Percentiles rank a stretch among this genome's conserved stretches.
Conservation (phyloP, 306 rosid genomes). For the Delonix regia region DNA sequence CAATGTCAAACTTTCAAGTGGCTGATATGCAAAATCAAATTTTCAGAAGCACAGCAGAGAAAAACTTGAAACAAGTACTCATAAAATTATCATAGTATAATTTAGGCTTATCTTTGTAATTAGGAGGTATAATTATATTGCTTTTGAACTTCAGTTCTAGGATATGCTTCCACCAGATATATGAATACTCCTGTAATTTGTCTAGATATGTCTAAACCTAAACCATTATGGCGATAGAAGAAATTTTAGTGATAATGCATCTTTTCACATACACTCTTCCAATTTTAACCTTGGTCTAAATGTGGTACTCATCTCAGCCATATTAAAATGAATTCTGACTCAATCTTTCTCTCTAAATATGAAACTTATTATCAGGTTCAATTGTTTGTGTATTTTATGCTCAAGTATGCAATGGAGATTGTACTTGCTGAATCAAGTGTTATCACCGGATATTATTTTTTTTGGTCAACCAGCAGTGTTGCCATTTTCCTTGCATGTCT, state of each 20-base stretch:
- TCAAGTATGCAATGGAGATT: slow-evolving; percentile 81
- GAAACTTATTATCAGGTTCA: slow-evolving; percentile 63
- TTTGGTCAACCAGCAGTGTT: slow-evolving; percentile 86
- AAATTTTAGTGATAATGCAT: neutral
- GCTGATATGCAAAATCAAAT: neutral
- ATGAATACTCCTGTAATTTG: neutral
- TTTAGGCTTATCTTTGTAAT: too few relatives aligned
- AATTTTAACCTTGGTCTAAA: neutral
- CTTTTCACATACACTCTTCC: neutral
- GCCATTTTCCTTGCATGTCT: slow-evolving; percentile 90
- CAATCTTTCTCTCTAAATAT: slow-evolving; percentile 31
- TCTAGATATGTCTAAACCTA: too few relatives aligned
- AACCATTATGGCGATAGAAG: too few relatives aligned
- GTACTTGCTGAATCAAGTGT: slow-evolving; percentile 96
- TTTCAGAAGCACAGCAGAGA: too few relatives aligned
- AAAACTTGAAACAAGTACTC: too few relatives aligned
- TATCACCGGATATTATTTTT: slow-evolving; percentile 80
- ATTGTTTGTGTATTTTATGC: slow-evolving; percentile 80
- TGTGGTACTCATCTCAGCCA: neutral
- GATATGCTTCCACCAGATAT: neutral
- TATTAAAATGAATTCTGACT: slow-evolving; percentile 22
- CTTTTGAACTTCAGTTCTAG: neutral
- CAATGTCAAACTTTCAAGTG: neutral
- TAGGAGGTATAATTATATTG: too few relatives aligned
- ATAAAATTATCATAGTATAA: too few relatives aligned